These are phyloP conservation scores for Candida suzukii DNA, from an alignment of 805 yeast genomes.

Conservation along the genomic window DNA sequence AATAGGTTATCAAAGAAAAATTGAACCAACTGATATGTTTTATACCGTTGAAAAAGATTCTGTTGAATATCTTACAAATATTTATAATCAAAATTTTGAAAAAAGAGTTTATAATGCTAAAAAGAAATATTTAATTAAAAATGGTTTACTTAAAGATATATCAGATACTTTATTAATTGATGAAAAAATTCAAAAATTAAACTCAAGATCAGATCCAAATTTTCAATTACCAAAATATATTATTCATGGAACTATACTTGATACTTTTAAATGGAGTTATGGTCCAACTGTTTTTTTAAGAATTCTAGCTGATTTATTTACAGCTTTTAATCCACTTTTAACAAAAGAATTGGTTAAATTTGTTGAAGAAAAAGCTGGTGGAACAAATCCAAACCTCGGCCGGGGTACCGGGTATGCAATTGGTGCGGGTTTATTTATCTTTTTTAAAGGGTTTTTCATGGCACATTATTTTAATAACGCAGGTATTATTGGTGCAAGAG, in stretches of 20 bases:
- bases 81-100: slow-evolving; percentile 29
- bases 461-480: slow-evolving; percentile 60
- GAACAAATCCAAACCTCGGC: slow-evolving; percentile 35
- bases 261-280: background rate
- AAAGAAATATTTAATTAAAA: slow-evolving; percentile 9
- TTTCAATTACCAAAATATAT: background rate
- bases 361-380: slow-evolving; percentile 43
- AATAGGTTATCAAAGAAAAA: slow-evolving; percentile 65
- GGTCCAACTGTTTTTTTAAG: background rate
- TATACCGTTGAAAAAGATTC: slow-evolving; percentile 36
- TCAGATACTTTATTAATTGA: background rate
- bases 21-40: slow-evolving; percentile 59
- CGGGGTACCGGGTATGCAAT: slow-evolving; percentile 73
- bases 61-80: slow-evolving; percentile 31
- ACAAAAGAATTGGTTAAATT: slow-evolving; percentile 57
- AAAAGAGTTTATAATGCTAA: slow-evolving; percentile 17
- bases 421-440: slow-evolving; percentile 57
- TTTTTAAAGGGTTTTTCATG: slow-evolving; percentile 38
- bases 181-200: background rate
- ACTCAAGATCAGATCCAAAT: background rate
- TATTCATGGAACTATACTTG: background rate
- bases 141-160: too few species aligned
- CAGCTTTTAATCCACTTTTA: slow-evolving; percentile 57
- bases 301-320: slow-evolving; percentile 12
- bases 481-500: slow-evolving; percentile 60